Evolutionary conservation across 2,329 filamentous ascomycete genomes (phyloP).

Genomic region (Tolypocladium pustulatum): DNA sequence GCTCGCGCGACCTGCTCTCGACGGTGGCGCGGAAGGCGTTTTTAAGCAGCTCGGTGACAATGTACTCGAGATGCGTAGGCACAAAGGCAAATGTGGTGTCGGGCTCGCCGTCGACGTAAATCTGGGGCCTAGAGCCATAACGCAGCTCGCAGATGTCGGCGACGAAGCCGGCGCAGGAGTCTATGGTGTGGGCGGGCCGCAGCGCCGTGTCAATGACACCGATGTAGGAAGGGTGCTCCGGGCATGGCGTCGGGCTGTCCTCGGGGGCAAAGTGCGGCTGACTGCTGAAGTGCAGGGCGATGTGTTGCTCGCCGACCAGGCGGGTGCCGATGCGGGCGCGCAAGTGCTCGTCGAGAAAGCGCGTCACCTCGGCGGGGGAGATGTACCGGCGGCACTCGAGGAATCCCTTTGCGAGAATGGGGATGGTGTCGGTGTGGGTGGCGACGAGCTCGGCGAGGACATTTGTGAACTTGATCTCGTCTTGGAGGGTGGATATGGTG

Average conservation of each 20-base stretch:
- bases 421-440: constrained; percentile 91
- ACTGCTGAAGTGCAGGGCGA: constrained; percentile 67
- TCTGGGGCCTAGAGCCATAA: constrained; percentile 75
- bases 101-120: constrained; percentile 75
- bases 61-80: constrained; percentile 94
- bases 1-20: constrained; percentile 70
- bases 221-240: constrained; percentile 59
- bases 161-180: constrained; percentile 80
- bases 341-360: constrained; percentile 87
- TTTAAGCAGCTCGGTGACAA: constrained; percentile 91
- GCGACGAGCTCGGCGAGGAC: constrained; percentile 92
- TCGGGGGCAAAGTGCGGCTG: constrained; percentile 58
- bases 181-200: constrained; percentile 69
- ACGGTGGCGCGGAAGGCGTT: constrained; percentile 93
- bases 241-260: constrained; percentile 37
- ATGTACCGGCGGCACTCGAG: constrained; percentile 91
- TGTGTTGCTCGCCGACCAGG: constrained; percentile 91
- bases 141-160: constrained; percentile 94
- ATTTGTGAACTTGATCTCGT: constrained; percentile 85
- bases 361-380: constrained; percentile 68
- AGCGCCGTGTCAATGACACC: constrained; percentile 91
- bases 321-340: constrained; percentile 89
- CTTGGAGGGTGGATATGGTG: constrained; percentile 53
- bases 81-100: constrained; percentile 88
- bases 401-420: constrained; percentile 82